A percentile compares a stretch with the other conserved stretches of the same genome.
These are phyloP conservation scores for Aphanomyces stellatus DNA, from an alignment of 352 stramenopile species.

Conservation along the genomic window DNA sequence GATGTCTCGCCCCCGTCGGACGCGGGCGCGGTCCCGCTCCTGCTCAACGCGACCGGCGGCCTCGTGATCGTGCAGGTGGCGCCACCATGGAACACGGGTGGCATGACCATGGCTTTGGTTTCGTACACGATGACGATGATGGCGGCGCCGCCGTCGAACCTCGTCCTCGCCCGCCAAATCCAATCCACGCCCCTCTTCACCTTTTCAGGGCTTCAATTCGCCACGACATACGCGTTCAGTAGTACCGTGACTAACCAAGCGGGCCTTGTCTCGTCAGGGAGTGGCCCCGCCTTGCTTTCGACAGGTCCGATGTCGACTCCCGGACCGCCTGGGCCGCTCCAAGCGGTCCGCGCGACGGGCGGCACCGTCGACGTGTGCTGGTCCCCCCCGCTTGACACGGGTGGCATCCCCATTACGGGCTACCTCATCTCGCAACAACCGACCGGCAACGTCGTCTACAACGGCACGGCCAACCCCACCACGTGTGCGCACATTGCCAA, in stretches of 20 bases:
- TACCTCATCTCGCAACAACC: slow-evolving; percentile 20
- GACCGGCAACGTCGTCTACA: slow-evolving; percentile 15
- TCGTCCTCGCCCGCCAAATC: not conserved
- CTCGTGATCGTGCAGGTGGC: not conserved
- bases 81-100: not conserved
- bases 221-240: slow-evolving; percentile 24
- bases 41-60: not conserved
- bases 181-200: slow-evolving; percentile 27
- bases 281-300: not conserved
- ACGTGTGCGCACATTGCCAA: not conserved
- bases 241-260: slow-evolving; percentile 20
- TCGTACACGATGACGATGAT: not conserved
- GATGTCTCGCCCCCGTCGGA: not conserved
- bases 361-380: slow-evolving; percentile 26
- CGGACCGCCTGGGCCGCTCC: slow-evolving; percentile 12
- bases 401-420: slow-evolving; percentile 22
- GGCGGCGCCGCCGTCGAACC: not conserved
- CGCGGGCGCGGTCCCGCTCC: not conserved
- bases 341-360: slow-evolving; percentile 20
- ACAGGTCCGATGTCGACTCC: slow-evolving; percentile 22
- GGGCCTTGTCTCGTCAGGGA: not conserved
- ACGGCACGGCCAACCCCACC: not conserved
- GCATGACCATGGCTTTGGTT: not conserved
- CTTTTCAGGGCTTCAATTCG: slow-evolving; percentile 23
- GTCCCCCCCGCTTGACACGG: slow-evolving; percentile 20